Evolutionary conservation across 2,329 filamentous ascomycete genomes (phyloP).

Genomic region (Penicillium sp.): DNA sequence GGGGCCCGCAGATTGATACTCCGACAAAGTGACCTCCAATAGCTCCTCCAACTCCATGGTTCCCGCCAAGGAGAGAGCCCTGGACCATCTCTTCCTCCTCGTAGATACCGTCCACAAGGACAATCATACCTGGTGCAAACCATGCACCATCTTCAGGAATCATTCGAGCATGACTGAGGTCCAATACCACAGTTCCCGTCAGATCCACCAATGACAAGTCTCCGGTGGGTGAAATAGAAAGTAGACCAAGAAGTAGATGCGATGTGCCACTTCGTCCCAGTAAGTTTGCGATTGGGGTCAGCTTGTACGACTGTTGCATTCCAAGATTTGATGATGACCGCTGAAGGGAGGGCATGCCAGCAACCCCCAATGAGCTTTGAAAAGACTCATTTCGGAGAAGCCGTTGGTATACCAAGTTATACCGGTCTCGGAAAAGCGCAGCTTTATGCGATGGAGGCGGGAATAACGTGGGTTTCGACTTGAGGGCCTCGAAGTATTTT

Average conservation of each 20-base stretch:
- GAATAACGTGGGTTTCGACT: slow-evolving; percentile 68
- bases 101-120: slow-evolving; percentile 93
- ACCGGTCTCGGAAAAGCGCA: slow-evolving; percentile 81
- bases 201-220: slow-evolving; percentile 80
- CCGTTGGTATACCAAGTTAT: slow-evolving; percentile 88
- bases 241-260: slow-evolving; percentile 83
- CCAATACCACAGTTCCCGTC: slow-evolving; percentile 82
- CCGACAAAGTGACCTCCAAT: slow-evolving; percentile 91
- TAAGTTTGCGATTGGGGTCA: slow-evolving; percentile 79
- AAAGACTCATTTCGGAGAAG: slow-evolving; percentile 92
- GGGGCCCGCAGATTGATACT: slow-evolving; percentile 88
- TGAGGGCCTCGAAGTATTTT: slow-evolving; percentile 83
- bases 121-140: slow-evolving; percentile 95
- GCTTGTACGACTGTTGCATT: slow-evolving; percentile 72
- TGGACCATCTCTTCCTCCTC: slow-evolving; percentile 78
- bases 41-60: slow-evolving; percentile 80
- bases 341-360: slow-evolving; percentile 56
- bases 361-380: slow-evolving; percentile 73
- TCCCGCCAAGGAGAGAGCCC: slow-evolving; percentile 71
- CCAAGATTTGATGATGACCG: slow-evolving; percentile 60
- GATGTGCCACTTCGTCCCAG: slow-evolving; percentile 78
- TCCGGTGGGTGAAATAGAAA: slow-evolving; percentile 79
- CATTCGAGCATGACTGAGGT: slow-evolving; percentile 75
- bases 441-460: slow-evolving; percentile 81
- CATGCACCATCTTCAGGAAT: slow-evolving; percentile 85